Evolutionary conservation across 305 asterid genomes (phyloP).

Genomic region (Fraxinus ornus): DNA sequence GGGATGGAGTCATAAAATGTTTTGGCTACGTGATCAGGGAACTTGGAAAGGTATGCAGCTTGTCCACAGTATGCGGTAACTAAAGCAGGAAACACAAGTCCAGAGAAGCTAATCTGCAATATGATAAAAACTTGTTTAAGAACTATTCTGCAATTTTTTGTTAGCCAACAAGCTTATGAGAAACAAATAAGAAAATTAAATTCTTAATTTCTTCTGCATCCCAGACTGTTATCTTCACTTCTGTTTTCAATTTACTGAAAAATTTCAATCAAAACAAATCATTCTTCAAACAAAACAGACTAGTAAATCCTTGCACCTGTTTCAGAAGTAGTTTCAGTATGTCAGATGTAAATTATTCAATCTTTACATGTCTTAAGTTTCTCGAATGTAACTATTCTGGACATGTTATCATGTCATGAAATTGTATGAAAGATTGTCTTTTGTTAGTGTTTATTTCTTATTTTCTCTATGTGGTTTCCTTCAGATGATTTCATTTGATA

Average conservation of each 20-base stretch:
- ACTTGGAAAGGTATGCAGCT: conserved; percentile 66
- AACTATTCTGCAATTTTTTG: neutral
- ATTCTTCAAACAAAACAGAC: too few relatives aligned
- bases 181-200: too few relatives aligned
- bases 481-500: neutral
- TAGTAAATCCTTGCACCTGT: too few relatives aligned
- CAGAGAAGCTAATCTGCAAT: conserved; percentile 64
- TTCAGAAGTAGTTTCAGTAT: too few relatives aligned
- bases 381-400: too few relatives aligned
- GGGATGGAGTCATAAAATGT: conserved; percentile 65
- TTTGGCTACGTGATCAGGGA: conserved; percentile 34
- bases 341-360: too few relatives aligned
- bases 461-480: neutral
- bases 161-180: too few relatives aligned
- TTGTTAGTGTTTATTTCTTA: neutral
- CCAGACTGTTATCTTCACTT: too few relatives aligned
- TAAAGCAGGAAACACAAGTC: conserved; percentile 61
- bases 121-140: neutral
- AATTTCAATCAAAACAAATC: too few relatives aligned
- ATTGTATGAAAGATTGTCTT: neutral
- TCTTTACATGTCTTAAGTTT: too few relatives aligned
- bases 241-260: too few relatives aligned
- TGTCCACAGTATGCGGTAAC: conserved; percentile 57
- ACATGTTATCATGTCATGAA: neutral
- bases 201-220: too few relatives aligned